Base-by-base conservation (phyloP, 139 green algal genomes). In the Asterochloris erici region DNA sequence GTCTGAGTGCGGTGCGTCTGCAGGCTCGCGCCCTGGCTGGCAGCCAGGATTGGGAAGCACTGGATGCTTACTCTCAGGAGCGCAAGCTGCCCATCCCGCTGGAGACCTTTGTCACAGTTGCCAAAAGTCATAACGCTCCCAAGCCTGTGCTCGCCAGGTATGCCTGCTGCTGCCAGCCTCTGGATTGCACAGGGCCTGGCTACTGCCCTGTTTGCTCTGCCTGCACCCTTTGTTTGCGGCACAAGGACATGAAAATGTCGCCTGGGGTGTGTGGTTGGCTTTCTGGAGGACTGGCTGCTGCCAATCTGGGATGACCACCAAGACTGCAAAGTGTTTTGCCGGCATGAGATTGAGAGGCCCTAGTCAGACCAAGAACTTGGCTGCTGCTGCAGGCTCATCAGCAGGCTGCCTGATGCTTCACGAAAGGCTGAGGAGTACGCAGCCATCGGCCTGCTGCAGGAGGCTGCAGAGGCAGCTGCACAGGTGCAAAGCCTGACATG, bases 361-460 rank as follows among this genome's bases (percentile, higher is more conserved):
- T n/a, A n/a, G n/a, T n/a, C n/a, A n/a, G n/a, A n/a, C n/a, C n/a
- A n/a, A n/a, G n/a, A n/a, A n/a, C n/a, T n/a, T n/a, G n/a, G n/a
- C n/a, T 54, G 38, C 38, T 54, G 14, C 0, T 78, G 66, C 83
- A 94, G 91, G 85, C 78, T 94, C 1, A 88, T 94, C 10, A 76
- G 75, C 0, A 83, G 87, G 14, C 77, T 93, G 77, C 88, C 90
- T 9, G 90, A 93, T 81, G 89, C 80, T 24, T 80, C 80, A 9
- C 66, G 78, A 17, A 95, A 95, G 81, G 91, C 91, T 24, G 91
- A 92, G 83, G 86, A 87, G 76, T 91, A 87, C 26, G 84, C 84
- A 15, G 85, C 85, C 0, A 83, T 92, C 10, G 81, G 85, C 24
- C 84, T 86, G 75, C 68, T 86, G 0, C 81, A 85, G 16, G 91